Base-by-base conservation (phyloP, 2,329 filamentous ascomycete species). In the Botrytis medusae region DNA sequence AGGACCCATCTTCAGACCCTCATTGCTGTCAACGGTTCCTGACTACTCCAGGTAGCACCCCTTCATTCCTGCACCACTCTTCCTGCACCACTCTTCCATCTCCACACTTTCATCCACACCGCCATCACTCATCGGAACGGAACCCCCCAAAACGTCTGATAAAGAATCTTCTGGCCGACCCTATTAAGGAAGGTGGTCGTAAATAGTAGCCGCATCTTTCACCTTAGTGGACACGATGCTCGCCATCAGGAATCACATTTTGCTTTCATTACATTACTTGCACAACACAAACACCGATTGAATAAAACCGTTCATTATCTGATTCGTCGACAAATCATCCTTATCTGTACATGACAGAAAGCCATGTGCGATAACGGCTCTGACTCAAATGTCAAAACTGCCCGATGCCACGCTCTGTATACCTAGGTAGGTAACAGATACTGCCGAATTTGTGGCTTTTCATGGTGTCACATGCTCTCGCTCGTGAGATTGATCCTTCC, bases 61-160 rank as follows among this genome's bases (percentile, higher is more conserved):
- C 46, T 68, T 68, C 64, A 57, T 32, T 42, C 14, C 48, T 32
- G 46, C 40, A 46, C 74, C 74, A 22, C 37, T 37, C 37, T 42
- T 42, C 22, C 48, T 32, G 46, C 40, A 46, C 74, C 74, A 20
- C n/a, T 51, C 46, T 34, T 69, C 37, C 12, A 32, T 42, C 65
- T 68, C 65, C 65, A 68, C 65, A 40, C 65, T 68, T 68, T n/a
- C 65, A 29, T 42, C 65, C 65, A 68, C 65, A 68, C 65, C 65
- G 65, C 65, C 48, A 68, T 42, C 10, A 42, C 16, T 68, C 25
- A 29, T 67, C 64, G 46, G 32, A 67, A 54, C 46, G 22, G 14
- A 67, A 29, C 20, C 16, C 18, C 37, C 18, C 37, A 63, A n/a
- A 37, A 16, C 37, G 37, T 29, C 22, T 51, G 63, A 67, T 40